Evolutionary conservation across 306 rosid genomes (phyloP).

Genomic region (Pyrus pyrifolia): DNA sequence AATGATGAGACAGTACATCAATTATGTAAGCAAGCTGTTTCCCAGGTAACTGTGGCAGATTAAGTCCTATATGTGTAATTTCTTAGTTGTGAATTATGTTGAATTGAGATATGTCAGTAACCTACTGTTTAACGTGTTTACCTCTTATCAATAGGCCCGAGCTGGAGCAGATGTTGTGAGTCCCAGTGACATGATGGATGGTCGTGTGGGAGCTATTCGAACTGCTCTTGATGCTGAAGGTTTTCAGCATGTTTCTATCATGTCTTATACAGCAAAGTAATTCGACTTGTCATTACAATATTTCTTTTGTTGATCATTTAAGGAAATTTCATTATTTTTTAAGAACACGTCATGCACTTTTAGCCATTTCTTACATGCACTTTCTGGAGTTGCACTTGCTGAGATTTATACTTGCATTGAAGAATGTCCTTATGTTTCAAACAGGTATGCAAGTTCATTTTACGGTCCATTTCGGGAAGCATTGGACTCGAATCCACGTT

Average conservation of each 20-base stretch:
- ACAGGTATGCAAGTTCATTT: slow-evolving; percentile 91
- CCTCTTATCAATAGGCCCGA: slow-evolving; percentile 51
- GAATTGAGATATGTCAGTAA: not conserved
- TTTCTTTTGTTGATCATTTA: not conserved
- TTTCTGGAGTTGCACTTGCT: not conserved
- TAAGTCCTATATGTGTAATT: slow-evolving; percentile 7
- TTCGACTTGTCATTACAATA: not conserved
- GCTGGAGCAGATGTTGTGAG: slow-evolving; percentile 98
- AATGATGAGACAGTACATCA: slow-evolving; percentile 95
- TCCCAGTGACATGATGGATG: slow-evolving; percentile 99
- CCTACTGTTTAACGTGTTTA: slow-evolving; percentile 2
- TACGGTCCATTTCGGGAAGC: slow-evolving; percentile 98
- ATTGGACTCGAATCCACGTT: slow-evolving; percentile 90
- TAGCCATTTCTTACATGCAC: not conserved
- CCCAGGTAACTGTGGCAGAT: slow-evolving; percentile 66
- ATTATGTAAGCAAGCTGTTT: slow-evolving; percentile 84
- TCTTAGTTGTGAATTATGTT: not conserved
- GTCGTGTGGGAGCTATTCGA: slow-evolving; percentile 88
- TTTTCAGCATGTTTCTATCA: slow-evolving; percentile 80
- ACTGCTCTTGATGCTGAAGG: slow-evolving; percentile 95
- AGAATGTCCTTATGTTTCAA: slow-evolving; percentile 7
- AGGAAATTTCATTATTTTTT: not conserved
- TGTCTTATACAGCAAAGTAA: slow-evolving; percentile 97
- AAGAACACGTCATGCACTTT: not conserved
- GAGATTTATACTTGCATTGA: not conserved